Evolutionary conservation across 192 early-diverging fungal genomes (phyloP).

Genomic region (Thoreauomyces humboldtii): DNA sequence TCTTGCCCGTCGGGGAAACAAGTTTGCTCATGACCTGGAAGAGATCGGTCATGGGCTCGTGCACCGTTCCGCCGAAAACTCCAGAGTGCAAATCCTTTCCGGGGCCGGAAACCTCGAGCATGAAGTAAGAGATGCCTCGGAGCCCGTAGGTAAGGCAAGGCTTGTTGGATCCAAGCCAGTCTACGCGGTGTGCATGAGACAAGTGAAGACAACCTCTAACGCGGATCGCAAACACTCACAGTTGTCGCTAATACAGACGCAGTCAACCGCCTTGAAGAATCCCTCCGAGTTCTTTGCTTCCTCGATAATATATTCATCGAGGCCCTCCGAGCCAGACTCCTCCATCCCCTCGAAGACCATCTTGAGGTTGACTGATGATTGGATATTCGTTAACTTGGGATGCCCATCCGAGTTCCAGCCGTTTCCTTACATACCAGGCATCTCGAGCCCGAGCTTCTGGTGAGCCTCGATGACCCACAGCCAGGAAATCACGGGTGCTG

Average conservation of each 20-base stretch:
- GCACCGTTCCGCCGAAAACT: conserved; percentile 78
- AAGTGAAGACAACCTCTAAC: conserved; percentile 9
- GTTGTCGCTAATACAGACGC: conserved; percentile 97
- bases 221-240: conserved; percentile 38
- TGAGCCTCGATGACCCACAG: conserved; percentile 93
- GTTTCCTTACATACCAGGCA: conserved; percentile 63
- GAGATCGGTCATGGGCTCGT: conserved; percentile 99
- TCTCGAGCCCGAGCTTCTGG: conserved; percentile 82
- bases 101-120: conserved; percentile 69
- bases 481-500: conserved; percentile 94
- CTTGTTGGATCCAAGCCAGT: conserved; percentile 94
- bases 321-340: conserved; percentile 88
- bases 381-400: neutral
- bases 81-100: conserved; percentile 94
- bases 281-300: conserved; percentile 86
- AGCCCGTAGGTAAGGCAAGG: conserved; percentile 98
- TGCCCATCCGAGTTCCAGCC: too few relatives aligned
- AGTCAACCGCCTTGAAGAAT: conserved; percentile 85
- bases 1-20: conserved; percentile 81
- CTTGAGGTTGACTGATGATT: conserved; percentile 70
- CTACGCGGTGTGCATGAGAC: too few relatives aligned
- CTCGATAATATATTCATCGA: conserved; percentile 81
- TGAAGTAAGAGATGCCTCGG: conserved; percentile 73
- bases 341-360: conserved; percentile 99
- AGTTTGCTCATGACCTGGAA: conserved; percentile 78